Evolutionary conservation across 768 basidiomycete genomes (phyloP), one percentile per base, ranked within the genome.

Genomic region (Leccinum uliginosum): DNA sequence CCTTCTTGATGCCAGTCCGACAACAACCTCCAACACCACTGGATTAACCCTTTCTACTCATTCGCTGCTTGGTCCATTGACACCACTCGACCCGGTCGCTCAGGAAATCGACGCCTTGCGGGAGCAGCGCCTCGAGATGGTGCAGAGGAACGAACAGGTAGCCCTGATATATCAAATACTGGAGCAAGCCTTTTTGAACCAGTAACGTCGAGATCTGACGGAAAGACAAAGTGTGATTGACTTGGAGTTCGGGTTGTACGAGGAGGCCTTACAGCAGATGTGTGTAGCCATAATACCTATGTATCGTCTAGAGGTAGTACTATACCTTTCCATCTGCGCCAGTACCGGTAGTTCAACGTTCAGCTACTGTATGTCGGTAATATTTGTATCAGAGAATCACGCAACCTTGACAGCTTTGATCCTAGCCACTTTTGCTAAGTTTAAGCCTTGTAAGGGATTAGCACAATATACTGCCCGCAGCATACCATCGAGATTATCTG

Each of bases 61-160:
- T 8, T 84, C 84, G 3, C 82, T 81, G 1, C 74, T 93, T 11
- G 89, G 85, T 0, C 76, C 80, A 7, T 67, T 90, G 40, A 79
- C 84, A 3, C 65, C 72, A 9, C 57, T 84, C 6, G 63, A 93
- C 64, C 68, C 80, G 8, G 79, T 92, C 3, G 78, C 78, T 12
- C 78, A 82, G 65, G 91, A 93, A 69, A 76, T 93, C 14, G 91
- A 93, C 65, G 82, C 78, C 26, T 70, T 93, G 62, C 74, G 91
- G 59, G 91, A 93, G 73, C 91, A 93, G 69, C 73, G 91, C 32
- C 85, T 85, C 3, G 79, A 84, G 26, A 93, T 93, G 91, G 89
- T 93, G 32, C 84, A 93, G 73, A 77, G 80, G 56, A 71, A 76
- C 6, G 86, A 87, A 59, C 91, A 93, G 69, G 70, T 82, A 5